Evolutionary conservation across 2,329 filamentous ascomycete genomes (phyloP), one percentile per base, ranked within the genome.

Genomic region (Phaeophleospora eucalypticola): DNA sequence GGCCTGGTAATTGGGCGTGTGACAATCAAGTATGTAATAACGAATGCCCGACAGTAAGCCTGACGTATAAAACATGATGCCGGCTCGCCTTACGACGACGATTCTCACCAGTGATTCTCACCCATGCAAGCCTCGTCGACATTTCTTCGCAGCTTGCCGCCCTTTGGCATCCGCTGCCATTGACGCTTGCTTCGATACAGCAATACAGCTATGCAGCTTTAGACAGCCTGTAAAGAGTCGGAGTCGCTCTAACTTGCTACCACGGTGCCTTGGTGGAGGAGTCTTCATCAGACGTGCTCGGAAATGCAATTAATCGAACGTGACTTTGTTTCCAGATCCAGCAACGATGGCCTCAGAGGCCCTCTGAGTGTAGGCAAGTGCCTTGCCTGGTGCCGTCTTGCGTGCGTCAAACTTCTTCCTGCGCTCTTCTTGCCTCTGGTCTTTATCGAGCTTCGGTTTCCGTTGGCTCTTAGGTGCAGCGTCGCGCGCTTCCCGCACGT

Each of bases 301-400:
- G n/a, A n/a, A n/a, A n/a, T n/a, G n/a, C 17, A 19, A 20, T 65
- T 74, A 86, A 61, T 90, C 87, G 70, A 95, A 94, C 0, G 82
- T 87, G 47, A 81, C 81, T 75, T 93, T 95, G 69, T 83, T 89
- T 46, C 90, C 90, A 54, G 84, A 78, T 6, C 79, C 77, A 68
- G 86, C 82, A 17, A 93, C 86, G 65, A 93, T 88, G 6, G 83
- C 84, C 48, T 87, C 88, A 36, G 84, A 90, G 56, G 89, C 78
- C 60, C 86, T 80, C 45, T 75, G 76, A 27, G 80, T 65, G 62
- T 67, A 65, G 55, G 71, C 52, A 59, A 72, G 62, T 47, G 73
- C 67, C 46, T 67, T 65, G 36, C 69, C 73, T 32, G 71, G 68
- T 45, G 63, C 67, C 43, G 73, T 70, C 1, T 60, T 73, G 12